Percentiles rank a stretch among this genome's conserved stretches.
phyloP scores from a whole-genome alignment of 78 protist genomes.

The Dictyostelium firmibasis region DNA sequence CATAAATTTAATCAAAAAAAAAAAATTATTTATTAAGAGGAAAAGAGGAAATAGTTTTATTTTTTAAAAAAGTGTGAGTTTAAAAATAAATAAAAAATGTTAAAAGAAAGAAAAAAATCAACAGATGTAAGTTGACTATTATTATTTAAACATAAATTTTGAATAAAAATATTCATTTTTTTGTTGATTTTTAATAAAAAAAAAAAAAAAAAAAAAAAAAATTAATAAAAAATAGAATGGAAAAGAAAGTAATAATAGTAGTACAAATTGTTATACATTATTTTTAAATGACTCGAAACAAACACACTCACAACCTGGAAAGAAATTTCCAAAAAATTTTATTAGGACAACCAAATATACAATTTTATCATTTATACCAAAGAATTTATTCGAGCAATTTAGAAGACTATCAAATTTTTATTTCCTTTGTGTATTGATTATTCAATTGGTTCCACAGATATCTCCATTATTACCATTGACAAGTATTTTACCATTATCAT shows the following conservation, averaged over 20 bases:
- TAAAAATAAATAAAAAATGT: not conserved
- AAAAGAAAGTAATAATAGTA: not conserved
- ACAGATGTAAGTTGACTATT: not conserved
- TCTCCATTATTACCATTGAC: constrained; percentile 89
- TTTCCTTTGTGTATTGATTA: constrained; percentile 86
- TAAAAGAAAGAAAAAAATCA: constrained; percentile 2
- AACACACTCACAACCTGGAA: constrained; percentile 30
- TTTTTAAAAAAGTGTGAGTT: not conserved
- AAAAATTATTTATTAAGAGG: too few relatives aligned
- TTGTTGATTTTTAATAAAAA: not conserved
- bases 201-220: not conserved
- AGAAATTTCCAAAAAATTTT: constrained; percentile 66
- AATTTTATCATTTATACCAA: constrained; percentile 77
- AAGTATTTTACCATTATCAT: constrained; percentile 84
- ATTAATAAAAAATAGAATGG: not conserved
- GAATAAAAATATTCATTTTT: too few relatives aligned
- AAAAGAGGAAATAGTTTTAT: not conserved
- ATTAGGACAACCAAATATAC: constrained; percentile 86
- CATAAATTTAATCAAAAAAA: too few relatives aligned
- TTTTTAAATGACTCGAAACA: constrained; percentile 58
- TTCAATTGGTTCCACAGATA: constrained; percentile 79
- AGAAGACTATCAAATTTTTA: constrained; percentile 85
- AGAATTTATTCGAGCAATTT: constrained; percentile 83
- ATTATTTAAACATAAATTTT: too few relatives aligned
- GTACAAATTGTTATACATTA: constrained; percentile 61